Evolutionary conservation across 768 basidiomycete species (phyloP), one percentile per base, ranked within the genome.

Genomic region (Rhizopogon vinicolor): DNA sequence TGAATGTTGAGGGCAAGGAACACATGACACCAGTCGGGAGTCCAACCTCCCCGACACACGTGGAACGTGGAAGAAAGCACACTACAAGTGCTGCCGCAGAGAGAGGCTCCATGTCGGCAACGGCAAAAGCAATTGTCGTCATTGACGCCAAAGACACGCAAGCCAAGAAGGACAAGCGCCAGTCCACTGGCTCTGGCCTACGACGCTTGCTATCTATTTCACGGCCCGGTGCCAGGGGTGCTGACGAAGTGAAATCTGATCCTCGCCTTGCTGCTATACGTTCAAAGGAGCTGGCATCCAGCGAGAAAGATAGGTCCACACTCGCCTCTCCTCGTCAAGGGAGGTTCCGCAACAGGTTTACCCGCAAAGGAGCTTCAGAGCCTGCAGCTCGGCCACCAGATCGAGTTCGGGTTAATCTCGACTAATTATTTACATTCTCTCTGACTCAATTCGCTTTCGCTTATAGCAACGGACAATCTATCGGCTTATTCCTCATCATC

Each of bases 101-200:
- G 59, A 63, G 68, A 51, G 19, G 66, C 19, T 68, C 70, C 35
- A 72, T 74, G 66, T 74, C 81, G 6, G 64, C 80, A 18, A 70
- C 80, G n/a, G 81, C 83, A 33, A 87, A 85, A 63, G 79, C 84
- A 7, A 82, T 87, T 52, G 83, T 79, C 6, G 76, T 84, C 55
- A 71, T 86, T 43, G 85, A 86, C 51, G 78, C 80, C 5, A 70
- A 83, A 53, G 80, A 83, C 25, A 37, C 35, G 16, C 35, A 49
- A 49, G 74, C 75, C 45, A 72, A 61, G 62, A 50, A 41, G 33
- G 37, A 55, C n/a, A 60, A 62, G 31, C 41, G 49, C 44, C 69
- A 64, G 52, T 67, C 67, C 41, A 59, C 64, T 31, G 62, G 68
- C 29, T 69, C 69, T 5, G 69, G 69, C 44, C 41, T 70, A 43